These are phyloP conservation scores for Daedalea quercina DNA, from an alignment of 768 basidiomycete species.

Conservation along the genomic window DNA sequence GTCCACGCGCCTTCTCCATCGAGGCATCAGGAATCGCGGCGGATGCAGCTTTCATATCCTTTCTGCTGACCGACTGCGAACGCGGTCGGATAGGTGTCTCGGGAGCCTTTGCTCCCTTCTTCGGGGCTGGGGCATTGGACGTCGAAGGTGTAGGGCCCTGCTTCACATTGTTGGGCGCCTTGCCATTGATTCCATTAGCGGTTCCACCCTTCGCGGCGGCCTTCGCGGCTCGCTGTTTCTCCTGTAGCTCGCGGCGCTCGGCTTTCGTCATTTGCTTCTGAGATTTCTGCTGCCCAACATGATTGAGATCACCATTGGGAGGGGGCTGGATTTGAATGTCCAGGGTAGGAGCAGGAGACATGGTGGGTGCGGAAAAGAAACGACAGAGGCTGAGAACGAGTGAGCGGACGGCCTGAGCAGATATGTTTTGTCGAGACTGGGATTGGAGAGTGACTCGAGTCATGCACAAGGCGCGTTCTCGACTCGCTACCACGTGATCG, in stretches of 20 bases:
- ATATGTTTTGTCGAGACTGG: constrained; percentile 1
- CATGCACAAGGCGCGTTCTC: not conserved
- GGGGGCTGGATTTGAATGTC: constrained; percentile 15
- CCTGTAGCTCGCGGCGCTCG: constrained; percentile 73
- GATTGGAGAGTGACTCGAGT: constrained; percentile 4
- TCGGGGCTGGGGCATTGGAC: constrained; percentile 14
- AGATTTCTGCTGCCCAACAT: constrained; percentile 27
- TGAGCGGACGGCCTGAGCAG: not conserved
- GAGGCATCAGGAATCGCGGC: constrained; percentile 28
- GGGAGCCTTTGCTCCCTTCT: constrained; percentile 12
- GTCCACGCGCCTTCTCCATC: constrained; percentile 43
- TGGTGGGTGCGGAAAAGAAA: constrained; percentile 6
- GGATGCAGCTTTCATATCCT: constrained; percentile 6
- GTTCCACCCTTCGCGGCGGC: constrained; percentile 35
- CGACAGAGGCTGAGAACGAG: not conserved
- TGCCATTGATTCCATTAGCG: constrained; percentile 11
- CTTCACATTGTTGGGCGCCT: not conserved
- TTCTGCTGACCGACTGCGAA: constrained; percentile 4
- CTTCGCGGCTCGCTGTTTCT: constrained; percentile 77
- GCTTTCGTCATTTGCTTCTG: constrained; percentile 79
- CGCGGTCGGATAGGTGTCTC: constrained; percentile 10
- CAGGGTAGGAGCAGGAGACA: constrained; percentile 18
- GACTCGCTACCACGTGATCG: not conserved
- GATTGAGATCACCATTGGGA: constrained; percentile 9
- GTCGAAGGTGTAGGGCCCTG: not conserved